Conservation (phyloP, 805 yeast species). For the Ogataea paraovalis region DNA sequence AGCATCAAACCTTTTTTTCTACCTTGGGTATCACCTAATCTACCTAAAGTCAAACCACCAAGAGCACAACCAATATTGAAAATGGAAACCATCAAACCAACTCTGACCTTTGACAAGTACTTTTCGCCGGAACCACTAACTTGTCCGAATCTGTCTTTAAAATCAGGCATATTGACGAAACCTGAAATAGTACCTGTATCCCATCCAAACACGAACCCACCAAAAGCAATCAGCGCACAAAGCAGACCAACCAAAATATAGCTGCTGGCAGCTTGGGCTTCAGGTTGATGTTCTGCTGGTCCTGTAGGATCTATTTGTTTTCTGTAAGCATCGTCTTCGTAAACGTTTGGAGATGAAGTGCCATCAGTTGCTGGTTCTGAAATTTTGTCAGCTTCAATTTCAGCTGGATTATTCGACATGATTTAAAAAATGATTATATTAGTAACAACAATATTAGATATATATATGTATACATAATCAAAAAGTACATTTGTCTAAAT, state of each 20-base stretch:
- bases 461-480: no score
- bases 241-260: slow-evolving; percentile 27
- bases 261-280: slow-evolving; percentile 1
- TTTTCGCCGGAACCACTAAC: slow-evolving; percentile 34
- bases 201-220: slow-evolving; percentile 75
- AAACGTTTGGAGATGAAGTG: slow-evolving; percentile 5
- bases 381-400: background rate
- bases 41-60: slow-evolving; percentile 60
- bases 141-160: slow-evolving; percentile 49
- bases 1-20: slow-evolving; percentile 53
- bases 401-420: no score
- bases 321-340: slow-evolving; percentile 19
- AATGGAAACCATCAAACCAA: slow-evolving; percentile 65
- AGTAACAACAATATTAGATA: no score
- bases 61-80: slow-evolving; percentile 70
- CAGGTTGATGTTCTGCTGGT: background rate
- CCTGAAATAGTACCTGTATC: slow-evolving; percentile 78
- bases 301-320: background rate
- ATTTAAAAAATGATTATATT: no score
- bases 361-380: background rate
- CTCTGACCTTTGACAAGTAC: slow-evolving; percentile 47
- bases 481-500: no score
- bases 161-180: slow-evolving; percentile 58
- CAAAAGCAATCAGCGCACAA: slow-evolving; percentile 61
- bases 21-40: slow-evolving; percentile 55